Base-by-base conservation (phyloP, 2,329 filamentous ascomycete species). In the Emmonsiellopsis sp. region DNA sequence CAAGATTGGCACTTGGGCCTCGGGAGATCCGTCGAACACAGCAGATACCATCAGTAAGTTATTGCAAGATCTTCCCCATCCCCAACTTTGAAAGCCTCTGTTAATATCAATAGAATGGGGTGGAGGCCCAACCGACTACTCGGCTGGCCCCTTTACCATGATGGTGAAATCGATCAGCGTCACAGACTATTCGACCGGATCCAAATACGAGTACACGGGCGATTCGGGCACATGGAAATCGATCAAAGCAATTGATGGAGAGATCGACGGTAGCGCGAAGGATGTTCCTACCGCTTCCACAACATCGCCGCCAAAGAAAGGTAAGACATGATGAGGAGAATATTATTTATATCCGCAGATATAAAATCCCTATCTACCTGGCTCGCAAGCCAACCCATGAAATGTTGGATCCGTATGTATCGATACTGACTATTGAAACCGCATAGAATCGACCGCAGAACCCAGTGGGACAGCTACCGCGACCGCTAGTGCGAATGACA, bases 1-100 rank as follows among this genome's bases (percentile, higher is more conserved):
- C 64, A 84, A 83, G 70, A 70, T 88, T 43, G 85, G 85, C 58
- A 78, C 79, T 59, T 87, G 85, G 83, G 79, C 81, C 43, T 85
- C 84, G 59, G 85, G 85, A 55, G 71, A 73, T 56, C 60, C 72
- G 11, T 8, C 9, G 52, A 71, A 74, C 57, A 53, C 58, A 31
- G 47, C 6, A 17, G 52, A 37, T 11, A 53, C 52, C 21, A 43
- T 53, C 46, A 31, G 52, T 53, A 53, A 50, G 37, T 39, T 32
- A n/a, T 31, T 31, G 6, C 34, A 5, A 21, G 13, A 6, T 10
- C 14, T 43, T 27, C 46, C 10, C 27, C 7, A 37, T 33, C 5
- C 33, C 8, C 11, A 7, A 3, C 31, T 17, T 46, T 6, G 33
- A 17, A 8, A 14, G n/a, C n/a, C 21, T 27, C 21, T 5, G 21